Conservation (phyloP, 306 rosid genomes). For the Pueraria montana region DNA sequence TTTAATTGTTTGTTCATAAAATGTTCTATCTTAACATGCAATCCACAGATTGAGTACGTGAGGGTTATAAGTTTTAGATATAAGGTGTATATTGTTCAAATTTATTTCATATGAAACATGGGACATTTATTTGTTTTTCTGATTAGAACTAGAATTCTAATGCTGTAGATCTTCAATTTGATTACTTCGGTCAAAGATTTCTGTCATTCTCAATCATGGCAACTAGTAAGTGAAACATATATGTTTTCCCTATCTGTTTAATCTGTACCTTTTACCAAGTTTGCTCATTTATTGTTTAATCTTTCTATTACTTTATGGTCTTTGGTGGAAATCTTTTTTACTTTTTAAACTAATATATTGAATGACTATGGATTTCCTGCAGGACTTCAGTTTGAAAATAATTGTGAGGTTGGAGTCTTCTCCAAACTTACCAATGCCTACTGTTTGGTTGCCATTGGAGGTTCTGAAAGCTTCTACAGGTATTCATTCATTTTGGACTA, state of each 20-base stretch:
- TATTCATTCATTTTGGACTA: slow-evolving; percentile 33
- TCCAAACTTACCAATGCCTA: slow-evolving; percentile 96
- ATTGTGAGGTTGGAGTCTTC: slow-evolving; percentile 91
- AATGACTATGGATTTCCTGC: slow-evolving; percentile 28
- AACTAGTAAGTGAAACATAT: slow-evolving; percentile 56
- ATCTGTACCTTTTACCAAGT: not conserved
- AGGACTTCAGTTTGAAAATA: slow-evolving; percentile 96
- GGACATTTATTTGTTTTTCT: slow-evolving; percentile 33
- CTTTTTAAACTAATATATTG: slow-evolving; percentile 20
- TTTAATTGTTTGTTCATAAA: not conserved
- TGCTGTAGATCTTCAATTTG: slow-evolving; percentile 40
- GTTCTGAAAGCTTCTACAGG: slow-evolving; percentile 96
- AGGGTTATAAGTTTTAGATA: not conserved
- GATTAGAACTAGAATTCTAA: slow-evolving; percentile 29
- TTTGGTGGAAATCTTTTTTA: not conserved
- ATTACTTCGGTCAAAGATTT: slow-evolving; percentile 42
- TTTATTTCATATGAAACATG: slow-evolving; percentile 2
- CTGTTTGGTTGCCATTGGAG: slow-evolving; percentile 98
- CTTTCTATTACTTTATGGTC: slow-evolving; percentile 2
- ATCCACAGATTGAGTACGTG: not conserved
- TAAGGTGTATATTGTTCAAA: not conserved
- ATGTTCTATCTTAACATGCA: not conserved
- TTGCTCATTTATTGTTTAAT: slow-evolving; percentile 1
- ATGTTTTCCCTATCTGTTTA: slow-evolving; percentile 22
- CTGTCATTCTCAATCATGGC: slow-evolving; percentile 57